Percentiles rank a stretch among this genome's conserved stretches.
Conservation (phyloP, 257 asterid species). For the Rauvolfia tetraphylla region DNA sequence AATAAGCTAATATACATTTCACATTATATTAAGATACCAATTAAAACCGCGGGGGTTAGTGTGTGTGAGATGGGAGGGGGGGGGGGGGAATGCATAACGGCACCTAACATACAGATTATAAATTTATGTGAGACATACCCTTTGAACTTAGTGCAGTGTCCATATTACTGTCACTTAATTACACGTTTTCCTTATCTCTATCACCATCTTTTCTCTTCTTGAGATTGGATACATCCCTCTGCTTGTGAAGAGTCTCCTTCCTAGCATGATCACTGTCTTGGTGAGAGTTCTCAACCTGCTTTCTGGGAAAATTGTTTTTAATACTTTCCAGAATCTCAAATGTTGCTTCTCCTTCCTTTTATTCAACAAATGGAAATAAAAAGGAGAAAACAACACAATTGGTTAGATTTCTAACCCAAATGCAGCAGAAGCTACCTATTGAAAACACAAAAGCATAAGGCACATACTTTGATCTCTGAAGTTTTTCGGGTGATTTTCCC, state of each 20-base stretch:
- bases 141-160: conserved; percentile 18
- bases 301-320: conserved; percentile 27
- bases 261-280: conserved; percentile 24
- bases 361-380: conserved; percentile 6
- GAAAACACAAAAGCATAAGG: neutral
- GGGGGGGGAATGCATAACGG: neutral
- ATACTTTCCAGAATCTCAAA: conserved; percentile 36
- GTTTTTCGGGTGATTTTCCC: conserved; percentile 62
- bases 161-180: conserved; percentile 24
- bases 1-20: neutral
- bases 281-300: conserved; percentile 29
- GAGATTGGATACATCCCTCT: conserved; percentile 32
- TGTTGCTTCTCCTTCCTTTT: conserved; percentile 63
- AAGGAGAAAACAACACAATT: neutral
- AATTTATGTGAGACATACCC: conserved; percentile 36
- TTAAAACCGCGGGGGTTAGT: neutral
- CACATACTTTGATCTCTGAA: conserved; percentile 48
- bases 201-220: conserved; percentile 27
- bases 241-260: conserved; percentile 30
- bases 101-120: neutral
- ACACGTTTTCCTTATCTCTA: conserved; percentile 29
- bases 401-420: neutral
- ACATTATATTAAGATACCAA: neutral
- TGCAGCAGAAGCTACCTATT: too few relatives aligned
- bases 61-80: too few relatives aligned